phyloP scores from a whole-genome alignment of 2,329 filamentous ascomycete genomes.

The Talaromyces sp. region DNA sequence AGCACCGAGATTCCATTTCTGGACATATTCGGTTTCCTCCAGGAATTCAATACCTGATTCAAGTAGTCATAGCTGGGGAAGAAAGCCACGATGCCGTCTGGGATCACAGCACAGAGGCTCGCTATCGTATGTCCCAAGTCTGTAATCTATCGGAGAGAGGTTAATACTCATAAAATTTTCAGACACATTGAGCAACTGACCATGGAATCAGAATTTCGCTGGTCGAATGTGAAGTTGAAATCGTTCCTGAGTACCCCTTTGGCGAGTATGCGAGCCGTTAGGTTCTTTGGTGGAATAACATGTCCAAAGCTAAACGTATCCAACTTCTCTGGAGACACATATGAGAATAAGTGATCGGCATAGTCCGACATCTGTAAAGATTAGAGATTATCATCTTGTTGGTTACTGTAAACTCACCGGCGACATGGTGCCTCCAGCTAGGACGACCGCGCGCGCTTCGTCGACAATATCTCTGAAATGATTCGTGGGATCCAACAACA shows the following conservation, averaged over 20 bases:
- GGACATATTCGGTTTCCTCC: slow-evolving; percentile 49
- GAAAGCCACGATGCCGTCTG: slow-evolving; percentile 89
- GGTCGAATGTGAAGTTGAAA: slow-evolving; percentile 87
- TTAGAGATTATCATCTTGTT: background rate
- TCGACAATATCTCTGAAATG: slow-evolving; percentile 87
- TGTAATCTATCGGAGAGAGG: slow-evolving; percentile 47
- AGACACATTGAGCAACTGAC: slow-evolving; percentile 29
- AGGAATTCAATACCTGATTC: slow-evolving; percentile 64
- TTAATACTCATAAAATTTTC: background rate
- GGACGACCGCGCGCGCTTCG: slow-evolving; percentile 77
- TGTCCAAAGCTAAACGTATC: slow-evolving; percentile 88
- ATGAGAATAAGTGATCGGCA: slow-evolving; percentile 77
- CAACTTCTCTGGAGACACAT: slow-evolving; percentile 61
- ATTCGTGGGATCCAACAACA: slow-evolving; percentile 84
- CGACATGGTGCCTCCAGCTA: slow-evolving; percentile 96
- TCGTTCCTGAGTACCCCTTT: slow-evolving; percentile 47
- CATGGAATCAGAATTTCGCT: slow-evolving; percentile 65
- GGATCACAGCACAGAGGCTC: slow-evolving; percentile 68
- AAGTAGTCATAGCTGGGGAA: slow-evolving; percentile 95
- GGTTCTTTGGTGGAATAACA: slow-evolving; percentile 78
- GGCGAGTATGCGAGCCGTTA: slow-evolving; percentile 72
- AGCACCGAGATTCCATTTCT: slow-evolving; percentile 29
- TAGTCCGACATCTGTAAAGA: slow-evolving; percentile 72
- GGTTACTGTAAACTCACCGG: slow-evolving; percentile 52
- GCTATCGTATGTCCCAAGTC: slow-evolving; percentile 73